Conservation (phyloP, 108 stramenopile species). For the Poteriospumella lacustris region DNA sequence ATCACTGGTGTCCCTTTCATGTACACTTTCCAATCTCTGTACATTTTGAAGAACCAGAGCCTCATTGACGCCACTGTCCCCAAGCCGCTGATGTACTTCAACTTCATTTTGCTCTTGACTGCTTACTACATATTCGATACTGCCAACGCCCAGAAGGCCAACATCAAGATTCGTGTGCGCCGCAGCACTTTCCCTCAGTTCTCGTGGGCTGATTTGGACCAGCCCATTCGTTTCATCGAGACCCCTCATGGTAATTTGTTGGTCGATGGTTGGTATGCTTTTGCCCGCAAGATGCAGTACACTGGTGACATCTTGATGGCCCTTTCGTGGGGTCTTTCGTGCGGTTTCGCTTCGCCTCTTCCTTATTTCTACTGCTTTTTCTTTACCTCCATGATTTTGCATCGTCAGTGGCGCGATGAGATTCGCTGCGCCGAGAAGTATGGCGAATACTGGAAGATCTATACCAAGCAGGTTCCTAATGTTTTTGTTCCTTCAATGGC, state of each 20-base stretch:
- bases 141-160: constrained; percentile 61
- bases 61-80: background rate
- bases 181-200: constrained; percentile 58
- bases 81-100: constrained; percentile 31
- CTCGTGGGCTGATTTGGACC: constrained; percentile 51
- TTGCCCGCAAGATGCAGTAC: constrained; percentile 56
- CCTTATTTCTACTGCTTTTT: constrained; percentile 58
- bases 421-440: constrained; percentile 55
- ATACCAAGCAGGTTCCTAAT: constrained; percentile 56
- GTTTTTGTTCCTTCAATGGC: constrained; percentile 47
- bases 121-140: constrained; percentile 63
- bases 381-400: constrained; percentile 53
- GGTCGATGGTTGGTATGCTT: constrained; percentile 57
- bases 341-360: constrained; percentile 49
- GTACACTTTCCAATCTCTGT: constrained; percentile 53
- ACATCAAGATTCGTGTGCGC: constrained; percentile 52
- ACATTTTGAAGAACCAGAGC: constrained; percentile 20
- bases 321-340: constrained; percentile 53
- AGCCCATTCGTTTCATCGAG: constrained; percentile 51
- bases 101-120: constrained; percentile 42
- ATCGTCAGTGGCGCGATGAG: constrained; percentile 56
- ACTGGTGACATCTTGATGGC: constrained; percentile 59
- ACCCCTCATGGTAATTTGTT: constrained; percentile 54
- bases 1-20: constrained; percentile 60
- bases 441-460: constrained; percentile 54